Evolutionary conservation across 78 protist genomes (phyloP).

Genomic region (Dictyostelium purpureum): DNA sequence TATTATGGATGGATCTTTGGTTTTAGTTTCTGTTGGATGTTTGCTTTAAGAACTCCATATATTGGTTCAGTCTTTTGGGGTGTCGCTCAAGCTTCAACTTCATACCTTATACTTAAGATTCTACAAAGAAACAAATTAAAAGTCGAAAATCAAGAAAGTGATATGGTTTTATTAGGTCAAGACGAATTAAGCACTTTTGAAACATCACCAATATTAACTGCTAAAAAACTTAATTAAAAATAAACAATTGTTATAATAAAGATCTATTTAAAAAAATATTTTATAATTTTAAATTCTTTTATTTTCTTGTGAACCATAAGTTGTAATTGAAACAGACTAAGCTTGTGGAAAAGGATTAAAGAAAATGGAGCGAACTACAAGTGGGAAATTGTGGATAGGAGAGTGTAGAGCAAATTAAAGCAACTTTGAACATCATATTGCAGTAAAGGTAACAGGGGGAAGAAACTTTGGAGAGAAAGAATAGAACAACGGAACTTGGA

Average conservation of each 20-base stretch:
- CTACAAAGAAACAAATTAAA: slow-evolving; percentile 54
- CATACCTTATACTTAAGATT: neutral
- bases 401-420: too few species aligned
- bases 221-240: neutral
- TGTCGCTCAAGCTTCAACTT: slow-evolving; percentile 34
- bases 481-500: too few species aligned
- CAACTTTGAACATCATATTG: too few species aligned
- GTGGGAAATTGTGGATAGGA: too few species aligned
- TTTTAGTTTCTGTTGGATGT: slow-evolving; percentile 1
- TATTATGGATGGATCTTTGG: slow-evolving; percentile 67
- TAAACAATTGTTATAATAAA: neutral
- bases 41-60: slow-evolving; percentile 10
- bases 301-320: too few species aligned
- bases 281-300: too few species aligned
- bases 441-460: too few species aligned
- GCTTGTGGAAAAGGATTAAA: too few species aligned
- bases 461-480: too few species aligned
- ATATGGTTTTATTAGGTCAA: slow-evolving; percentile 3
- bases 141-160: neutral
- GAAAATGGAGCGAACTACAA: too few species aligned
- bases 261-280: neutral
- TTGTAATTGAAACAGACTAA: too few species aligned
- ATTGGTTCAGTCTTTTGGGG: slow-evolving; percentile 31
- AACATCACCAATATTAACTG: neutral
- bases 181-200: neutral